Percentiles rank a stretch among this genome's conserved stretches.
These are phyloP conservation scores for Globisporangium megalacanthum DNA, from an alignment of 352 stramenopile species.

Conservation along the genomic window DNA sequence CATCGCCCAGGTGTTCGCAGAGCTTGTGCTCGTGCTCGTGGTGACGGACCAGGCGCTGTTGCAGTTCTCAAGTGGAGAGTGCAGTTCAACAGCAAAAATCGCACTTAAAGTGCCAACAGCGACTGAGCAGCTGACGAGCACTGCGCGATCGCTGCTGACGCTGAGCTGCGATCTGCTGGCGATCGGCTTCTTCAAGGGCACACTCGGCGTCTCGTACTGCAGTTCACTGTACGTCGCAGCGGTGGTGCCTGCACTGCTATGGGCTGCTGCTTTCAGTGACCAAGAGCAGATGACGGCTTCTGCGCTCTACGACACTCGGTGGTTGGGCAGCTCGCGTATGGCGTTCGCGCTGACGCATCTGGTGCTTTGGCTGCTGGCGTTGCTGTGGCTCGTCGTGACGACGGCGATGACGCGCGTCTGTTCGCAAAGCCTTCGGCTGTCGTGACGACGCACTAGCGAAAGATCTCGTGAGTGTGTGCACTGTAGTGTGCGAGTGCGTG, in stretches of 20 bases:
- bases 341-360: constrained; percentile 1
- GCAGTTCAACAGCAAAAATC: neutral
- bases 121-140: neutral
- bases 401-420: constrained; percentile 2
- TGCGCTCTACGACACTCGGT: neutral
- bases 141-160: constrained; percentile 2
- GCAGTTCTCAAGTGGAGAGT: constrained; percentile 4
- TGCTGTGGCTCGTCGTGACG: constrained; percentile 8
- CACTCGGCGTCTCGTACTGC: constrained; percentile 8
- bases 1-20: constrained; percentile 8
- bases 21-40: constrained; percentile 4
- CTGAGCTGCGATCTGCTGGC: constrained; percentile 11
- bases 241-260: neutral
- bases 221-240: constrained; percentile 2
- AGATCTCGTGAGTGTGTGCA: neutral
- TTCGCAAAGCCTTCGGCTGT: constrained; percentile 2
- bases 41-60: constrained; percentile 1
- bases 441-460: too few species aligned
- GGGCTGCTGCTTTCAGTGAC: neutral
- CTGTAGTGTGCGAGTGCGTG: too few species aligned
- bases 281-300: neutral
- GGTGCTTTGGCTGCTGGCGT: constrained; percentile 2
- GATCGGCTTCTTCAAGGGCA: constrained; percentile 11
- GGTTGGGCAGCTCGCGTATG: neutral
- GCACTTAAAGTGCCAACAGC: too few species aligned